These are phyloP conservation scores for Hansenula sp. DNA, from an alignment of 1,139 yeast species.

Conservation along the genomic window DNA sequence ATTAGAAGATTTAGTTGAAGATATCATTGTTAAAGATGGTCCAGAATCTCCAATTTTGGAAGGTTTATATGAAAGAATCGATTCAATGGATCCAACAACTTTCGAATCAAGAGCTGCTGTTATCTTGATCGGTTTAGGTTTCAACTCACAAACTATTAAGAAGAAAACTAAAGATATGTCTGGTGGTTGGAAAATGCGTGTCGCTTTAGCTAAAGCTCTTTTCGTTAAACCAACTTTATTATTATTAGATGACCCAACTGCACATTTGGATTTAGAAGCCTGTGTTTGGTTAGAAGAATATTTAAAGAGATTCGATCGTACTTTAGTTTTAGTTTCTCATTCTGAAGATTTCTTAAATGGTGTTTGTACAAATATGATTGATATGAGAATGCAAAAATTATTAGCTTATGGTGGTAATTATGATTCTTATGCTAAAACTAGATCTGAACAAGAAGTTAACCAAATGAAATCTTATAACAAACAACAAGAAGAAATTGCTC, in stretches of 20 bases:
- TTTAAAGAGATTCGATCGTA: constrained; percentile 89
- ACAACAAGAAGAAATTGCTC: constrained; percentile 98
- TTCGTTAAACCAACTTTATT: constrained; percentile 85
- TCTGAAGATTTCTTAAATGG: constrained; percentile 99
- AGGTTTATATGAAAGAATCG: constrained; percentile 90
- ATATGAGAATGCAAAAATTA: constrained; percentile 77
- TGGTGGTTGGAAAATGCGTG: constrained; percentile 91
- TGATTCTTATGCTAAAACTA: constrained; percentile 93
- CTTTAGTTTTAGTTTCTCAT: constrained; percentile 91
- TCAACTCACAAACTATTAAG: constrained; percentile 77
- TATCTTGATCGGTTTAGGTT: constrained; percentile 95
- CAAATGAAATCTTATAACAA: constrained; percentile 96
- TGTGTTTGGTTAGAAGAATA: constrained; percentile 99
- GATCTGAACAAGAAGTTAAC: constrained; percentile 90
- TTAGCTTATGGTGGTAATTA: constrained; percentile 94
- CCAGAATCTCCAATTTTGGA: constrained; percentile 89
- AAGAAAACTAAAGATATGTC: constrained; percentile 97
- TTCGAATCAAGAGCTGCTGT: constrained; percentile 96
- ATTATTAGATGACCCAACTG: constrained; percentile 96
- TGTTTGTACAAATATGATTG: constrained; percentile 97
- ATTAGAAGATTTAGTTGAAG: constrained; percentile 89
- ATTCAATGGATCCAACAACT: constrained; percentile 92
- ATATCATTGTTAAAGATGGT: constrained; percentile 83
- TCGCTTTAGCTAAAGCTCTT: constrained; percentile 69
- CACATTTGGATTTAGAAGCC: constrained; percentile 98